Evolutionary conservation across 495 filamentous ascomycete genomes (phyloP).

Genomic region (Geoglossum glabrum): DNA sequence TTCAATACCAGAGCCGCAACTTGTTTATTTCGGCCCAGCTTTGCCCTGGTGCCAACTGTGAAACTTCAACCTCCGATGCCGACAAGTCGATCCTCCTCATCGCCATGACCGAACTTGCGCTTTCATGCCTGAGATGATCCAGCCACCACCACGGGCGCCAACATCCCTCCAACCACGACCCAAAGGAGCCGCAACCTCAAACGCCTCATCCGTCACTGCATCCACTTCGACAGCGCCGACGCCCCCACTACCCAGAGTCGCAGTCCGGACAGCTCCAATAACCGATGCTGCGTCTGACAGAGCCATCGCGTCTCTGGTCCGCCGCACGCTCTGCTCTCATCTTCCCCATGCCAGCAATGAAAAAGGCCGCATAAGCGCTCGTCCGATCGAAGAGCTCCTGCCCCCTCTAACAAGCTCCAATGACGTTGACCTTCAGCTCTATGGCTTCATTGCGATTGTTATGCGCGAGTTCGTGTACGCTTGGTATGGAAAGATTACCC

Average conservation of each 20-base stretch:
- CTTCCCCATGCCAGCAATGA: slow-evolving; percentile 22
- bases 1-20: neutral
- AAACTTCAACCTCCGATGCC: neutral
- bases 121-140: slow-evolving; percentile 9
- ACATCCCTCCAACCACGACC: slow-evolving; percentile 29
- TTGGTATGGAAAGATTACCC: slow-evolving; percentile 85
- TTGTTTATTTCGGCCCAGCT: neutral
- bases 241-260: slow-evolving; percentile 17
- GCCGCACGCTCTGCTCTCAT: slow-evolving; percentile 41
- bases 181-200: slow-evolving; percentile 22
- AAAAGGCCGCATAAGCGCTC: slow-evolving; percentile 21
- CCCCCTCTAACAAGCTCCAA: slow-evolving; percentile 86
- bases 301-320: slow-evolving; percentile 37
- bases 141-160: slow-evolving; percentile 20
- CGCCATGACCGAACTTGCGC: neutral
- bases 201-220: slow-evolving; percentile 23
- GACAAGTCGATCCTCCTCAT: neutral
- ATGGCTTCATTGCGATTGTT: slow-evolving; percentile 74
- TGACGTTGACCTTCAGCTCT: slow-evolving; percentile 78
- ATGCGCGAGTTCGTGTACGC: slow-evolving; percentile 71
- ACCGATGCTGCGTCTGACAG: slow-evolving; percentile 30
- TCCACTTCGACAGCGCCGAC: slow-evolving; percentile 14
- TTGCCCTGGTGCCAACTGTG: neutral
- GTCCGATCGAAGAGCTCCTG: slow-evolving; percentile 54
- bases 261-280: slow-evolving; percentile 4